phyloP scores from a whole-genome alignment of 306 rosid genomes.

The Quercus robur region DNA sequence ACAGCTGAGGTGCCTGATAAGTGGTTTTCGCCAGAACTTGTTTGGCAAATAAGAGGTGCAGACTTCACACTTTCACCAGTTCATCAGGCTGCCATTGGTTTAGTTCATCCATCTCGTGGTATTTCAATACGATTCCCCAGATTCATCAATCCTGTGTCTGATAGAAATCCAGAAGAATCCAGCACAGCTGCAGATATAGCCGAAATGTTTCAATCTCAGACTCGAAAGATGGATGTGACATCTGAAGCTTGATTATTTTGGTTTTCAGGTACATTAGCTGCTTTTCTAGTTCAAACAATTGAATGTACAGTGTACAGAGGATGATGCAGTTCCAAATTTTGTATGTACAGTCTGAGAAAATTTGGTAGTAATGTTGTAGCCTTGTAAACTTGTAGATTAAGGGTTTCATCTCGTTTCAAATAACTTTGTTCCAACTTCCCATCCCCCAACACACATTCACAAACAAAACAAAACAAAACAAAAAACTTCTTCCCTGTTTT shows the following conservation, averaged over 20 bases:
- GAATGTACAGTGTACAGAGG: background rate
- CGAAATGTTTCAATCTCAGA: slow-evolving; percentile 71
- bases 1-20: slow-evolving; percentile 74
- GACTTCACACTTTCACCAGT: slow-evolving; percentile 88
- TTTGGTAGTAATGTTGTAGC: background rate
- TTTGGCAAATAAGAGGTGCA: slow-evolving; percentile 91
- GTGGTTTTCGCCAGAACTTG: slow-evolving; percentile 72
- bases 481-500: too few species aligned
- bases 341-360: too few species aligned
- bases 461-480: too few species aligned
- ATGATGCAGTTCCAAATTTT: too few species aligned
- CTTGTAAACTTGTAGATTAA: background rate
- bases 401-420: too few species aligned
- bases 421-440: too few species aligned
- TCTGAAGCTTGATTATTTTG: slow-evolving; percentile 30
- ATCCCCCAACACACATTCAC: too few species aligned
- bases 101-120: slow-evolving; percentile 83
- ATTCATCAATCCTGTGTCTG: slow-evolving; percentile 43
- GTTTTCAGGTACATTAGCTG: background rate
- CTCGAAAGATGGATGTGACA: slow-evolving; percentile 76
- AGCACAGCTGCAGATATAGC: slow-evolving; percentile 70
- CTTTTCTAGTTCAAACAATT: background rate
- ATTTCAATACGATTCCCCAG: slow-evolving; percentile 89
- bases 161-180: slow-evolving; percentile 83
- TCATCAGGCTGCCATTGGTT: slow-evolving; percentile 81